Percentiles rank a stretch among this genome's conserved stretches.
Conservation (phyloP, 176 grass and related monocot genomes). For the Olyra latifolia region DNA sequence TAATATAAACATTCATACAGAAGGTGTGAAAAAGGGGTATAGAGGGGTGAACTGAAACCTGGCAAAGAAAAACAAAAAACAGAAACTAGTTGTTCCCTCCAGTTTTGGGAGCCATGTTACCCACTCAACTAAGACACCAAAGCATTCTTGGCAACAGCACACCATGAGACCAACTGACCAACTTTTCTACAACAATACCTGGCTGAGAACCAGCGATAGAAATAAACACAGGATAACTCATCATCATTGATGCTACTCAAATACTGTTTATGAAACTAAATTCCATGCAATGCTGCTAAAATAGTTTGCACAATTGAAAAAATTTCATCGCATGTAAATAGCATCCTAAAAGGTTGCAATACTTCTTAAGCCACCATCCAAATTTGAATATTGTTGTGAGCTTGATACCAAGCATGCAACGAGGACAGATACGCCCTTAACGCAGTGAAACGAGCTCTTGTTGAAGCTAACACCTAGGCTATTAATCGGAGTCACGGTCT, state of each 20-base stretch:
- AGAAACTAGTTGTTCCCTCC: not conserved
- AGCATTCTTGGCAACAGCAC: not conserved
- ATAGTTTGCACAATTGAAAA: slow-evolving; percentile 1
- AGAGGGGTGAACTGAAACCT: not conserved
- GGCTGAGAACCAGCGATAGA: not conserved
- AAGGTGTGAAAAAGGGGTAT: not conserved
- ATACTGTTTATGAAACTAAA: not conserved
- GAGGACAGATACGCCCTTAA: too few relatives aligned
- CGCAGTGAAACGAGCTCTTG: too few relatives aligned
- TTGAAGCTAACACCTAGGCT: too few relatives aligned
- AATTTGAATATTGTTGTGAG: too few relatives aligned
- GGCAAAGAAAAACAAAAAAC: not conserved
- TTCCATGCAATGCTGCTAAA: not conserved
- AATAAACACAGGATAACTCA: not conserved
- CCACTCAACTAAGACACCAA: not conserved
- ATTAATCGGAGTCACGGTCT: too few relatives aligned
- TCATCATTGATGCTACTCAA: not conserved
- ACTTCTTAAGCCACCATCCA: not conserved
- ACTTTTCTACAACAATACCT: not conserved
- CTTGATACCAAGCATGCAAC: too few relatives aligned
- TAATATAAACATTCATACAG: not conserved
- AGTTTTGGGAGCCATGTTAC: not conserved
- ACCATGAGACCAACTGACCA: not conserved
- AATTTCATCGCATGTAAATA: not conserved
- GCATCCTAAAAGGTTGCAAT: not conserved